phyloP scores from a whole-genome alignment of 2,329 filamentous ascomycete genomes.

The Celoporthe dispersa region DNA sequence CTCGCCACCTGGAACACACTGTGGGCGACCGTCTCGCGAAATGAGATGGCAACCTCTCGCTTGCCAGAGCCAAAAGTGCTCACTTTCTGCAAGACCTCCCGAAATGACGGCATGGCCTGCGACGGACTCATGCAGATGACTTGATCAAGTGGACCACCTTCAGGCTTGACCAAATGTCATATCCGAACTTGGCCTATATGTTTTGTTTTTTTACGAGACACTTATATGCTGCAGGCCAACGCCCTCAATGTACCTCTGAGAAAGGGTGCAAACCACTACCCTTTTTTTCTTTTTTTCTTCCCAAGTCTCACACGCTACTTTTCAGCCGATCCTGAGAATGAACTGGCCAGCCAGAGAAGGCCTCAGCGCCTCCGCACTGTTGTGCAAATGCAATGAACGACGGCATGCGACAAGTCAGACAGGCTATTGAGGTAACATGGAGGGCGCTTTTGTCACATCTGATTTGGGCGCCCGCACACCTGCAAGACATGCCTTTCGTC shows the following conservation, averaged over 20 bases:
- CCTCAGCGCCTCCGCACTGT: background rate
- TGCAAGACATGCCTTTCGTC: conserved; percentile 2
- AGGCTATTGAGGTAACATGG: conserved; percentile 20
- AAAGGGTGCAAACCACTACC: too few species aligned
- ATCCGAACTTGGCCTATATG: background rate
- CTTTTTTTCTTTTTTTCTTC: too few species aligned
- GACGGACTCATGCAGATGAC: conserved; percentile 8
- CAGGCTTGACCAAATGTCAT: background rate
- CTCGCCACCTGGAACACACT: background rate
- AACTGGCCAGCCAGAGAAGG: background rate
- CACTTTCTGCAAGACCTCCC: conserved; percentile 4
- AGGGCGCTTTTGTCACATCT: conserved; percentile 19
- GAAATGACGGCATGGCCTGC: conserved; percentile 9
- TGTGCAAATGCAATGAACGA: background rate
- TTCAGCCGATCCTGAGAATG: background rate
- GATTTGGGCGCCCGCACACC: conserved; percentile 8
- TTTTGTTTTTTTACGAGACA: background rate
- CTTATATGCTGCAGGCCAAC: background rate
- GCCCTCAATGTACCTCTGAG: too few species aligned
- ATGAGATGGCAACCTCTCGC: background rate
- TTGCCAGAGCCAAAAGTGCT: background rate
- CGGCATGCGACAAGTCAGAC: conserved; percentile 8
- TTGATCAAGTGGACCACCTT: background rate
- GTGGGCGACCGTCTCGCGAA: conserved; percentile 1
- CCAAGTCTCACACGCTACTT: background rate